Conservation (phyloP, 108 stramenopile genomes). For the Skeletonema grethae region DNA sequence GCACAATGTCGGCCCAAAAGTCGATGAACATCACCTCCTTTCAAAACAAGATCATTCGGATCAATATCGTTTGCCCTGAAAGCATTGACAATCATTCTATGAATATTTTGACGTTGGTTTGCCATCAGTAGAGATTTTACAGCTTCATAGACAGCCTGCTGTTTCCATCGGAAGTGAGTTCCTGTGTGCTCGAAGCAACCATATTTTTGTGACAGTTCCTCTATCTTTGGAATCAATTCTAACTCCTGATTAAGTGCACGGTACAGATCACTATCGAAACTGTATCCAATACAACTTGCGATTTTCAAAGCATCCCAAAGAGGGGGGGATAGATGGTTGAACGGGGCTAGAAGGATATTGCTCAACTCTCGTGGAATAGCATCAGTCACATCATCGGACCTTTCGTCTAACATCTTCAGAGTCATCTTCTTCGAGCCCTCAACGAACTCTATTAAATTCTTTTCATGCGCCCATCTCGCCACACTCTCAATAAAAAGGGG, state of each 20-base stretch:
- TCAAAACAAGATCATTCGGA: constrained; percentile 25
- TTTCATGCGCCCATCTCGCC: constrained; percentile 50
- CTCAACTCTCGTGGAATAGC: constrained; percentile 52
- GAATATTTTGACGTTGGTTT: constrained; percentile 51
- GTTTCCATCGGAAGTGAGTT: constrained; percentile 46
- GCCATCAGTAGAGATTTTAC: constrained; percentile 58
- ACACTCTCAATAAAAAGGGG: constrained; percentile 52
- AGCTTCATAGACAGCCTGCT: constrained; percentile 57
- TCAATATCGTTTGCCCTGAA: constrained; percentile 38
- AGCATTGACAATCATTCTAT: constrained; percentile 50
- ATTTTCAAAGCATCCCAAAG: constrained; percentile 57
- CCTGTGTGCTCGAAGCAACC: constrained; percentile 44
- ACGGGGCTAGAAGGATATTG: constrained; percentile 48
- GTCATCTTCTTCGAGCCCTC: constrained; percentile 47
- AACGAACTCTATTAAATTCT: constrained; percentile 44
- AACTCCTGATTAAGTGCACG: constrained; percentile 29
- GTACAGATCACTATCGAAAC: constrained; percentile 51
- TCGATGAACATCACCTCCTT: constrained; percentile 45
- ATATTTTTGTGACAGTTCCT: constrained; percentile 36
- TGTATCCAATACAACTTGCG: constrained; percentile 57
- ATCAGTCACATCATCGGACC: constrained; percentile 47
- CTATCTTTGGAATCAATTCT: constrained; percentile 47
- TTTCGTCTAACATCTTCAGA: constrained; percentile 44
- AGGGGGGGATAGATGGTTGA: constrained; percentile 47
- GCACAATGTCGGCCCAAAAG: constrained; percentile 50